Percentiles rank a stretch among this genome's conserved stretches.
Evolutionary conservation across 2,329 filamentous ascomycete species (phyloP).

Genomic region (Botrytis hyacinthi): DNA sequence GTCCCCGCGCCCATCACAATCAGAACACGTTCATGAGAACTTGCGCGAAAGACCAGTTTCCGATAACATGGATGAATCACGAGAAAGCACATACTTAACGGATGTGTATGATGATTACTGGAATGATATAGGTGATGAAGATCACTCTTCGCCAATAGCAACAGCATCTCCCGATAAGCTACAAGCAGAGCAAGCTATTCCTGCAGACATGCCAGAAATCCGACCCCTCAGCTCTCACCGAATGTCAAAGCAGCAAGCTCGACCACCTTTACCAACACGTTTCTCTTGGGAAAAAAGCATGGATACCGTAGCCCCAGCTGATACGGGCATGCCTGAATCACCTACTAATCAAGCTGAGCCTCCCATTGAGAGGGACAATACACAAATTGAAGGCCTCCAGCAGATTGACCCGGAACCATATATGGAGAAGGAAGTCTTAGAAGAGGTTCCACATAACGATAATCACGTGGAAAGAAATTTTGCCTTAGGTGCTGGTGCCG

Average conservation of each 20-base stretch:
- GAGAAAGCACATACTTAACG: conserved; percentile 63
- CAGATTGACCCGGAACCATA: conserved; percentile 5
- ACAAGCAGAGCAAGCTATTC: conserved; percentile 27
- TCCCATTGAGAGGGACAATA: neutral
- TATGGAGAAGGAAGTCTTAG: conserved; percentile 15
- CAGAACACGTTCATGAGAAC: conserved; percentile 23
- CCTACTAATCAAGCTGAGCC: neutral
- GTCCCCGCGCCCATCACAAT: conserved; percentile 46
- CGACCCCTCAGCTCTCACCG: conserved; percentile 32
- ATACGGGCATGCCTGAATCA: neutral
- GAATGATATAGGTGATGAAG: conserved; percentile 48
- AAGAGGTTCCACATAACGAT: conserved; percentile 7
- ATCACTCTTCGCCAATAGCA: conserved; percentile 9
- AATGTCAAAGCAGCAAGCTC: conserved; percentile 23
- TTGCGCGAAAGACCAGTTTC: conserved; percentile 11
- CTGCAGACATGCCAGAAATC: conserved; percentile 28
- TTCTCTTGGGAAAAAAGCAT: conserved; percentile 37
- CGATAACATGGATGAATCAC: conserved; percentile 26
- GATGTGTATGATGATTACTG: conserved; percentile 69
- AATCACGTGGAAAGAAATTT: conserved; percentile 26
- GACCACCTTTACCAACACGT: conserved; percentile 27
- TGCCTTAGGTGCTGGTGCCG: conserved; percentile 24
- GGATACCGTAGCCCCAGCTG: conserved; percentile 25
- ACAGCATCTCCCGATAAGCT: neutral
- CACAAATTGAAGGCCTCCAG: neutral